A percentile compares a stretch with the other conserved stretches of the same genome.
Evolutionary conservation across 768 basidiomycete species (phyloP).

Genomic region (Termitomyces sp.): DNA sequence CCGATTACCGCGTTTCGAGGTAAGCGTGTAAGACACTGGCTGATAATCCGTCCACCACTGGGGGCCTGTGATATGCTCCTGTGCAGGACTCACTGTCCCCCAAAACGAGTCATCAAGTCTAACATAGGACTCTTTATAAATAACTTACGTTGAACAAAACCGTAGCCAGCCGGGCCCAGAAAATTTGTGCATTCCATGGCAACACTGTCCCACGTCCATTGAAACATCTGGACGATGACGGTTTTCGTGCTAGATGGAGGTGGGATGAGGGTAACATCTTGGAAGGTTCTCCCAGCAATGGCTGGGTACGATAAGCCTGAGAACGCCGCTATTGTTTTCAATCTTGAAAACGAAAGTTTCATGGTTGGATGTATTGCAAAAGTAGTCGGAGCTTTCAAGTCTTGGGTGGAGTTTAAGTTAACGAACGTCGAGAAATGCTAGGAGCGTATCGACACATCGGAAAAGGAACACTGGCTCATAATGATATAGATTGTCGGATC

Average conservation of each 20-base stretch:
- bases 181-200: slow-evolving; percentile 63
- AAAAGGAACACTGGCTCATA: background rate
- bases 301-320: slow-evolving; percentile 4
- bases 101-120: background rate
- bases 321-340: background rate
- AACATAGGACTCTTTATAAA: background rate
- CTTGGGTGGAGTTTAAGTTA: no score
- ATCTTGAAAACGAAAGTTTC: background rate
- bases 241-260: slow-evolving; percentile 30
- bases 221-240: slow-evolving; percentile 70
- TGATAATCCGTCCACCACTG: slow-evolving; percentile 80
- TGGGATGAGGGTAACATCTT: slow-evolving; percentile 3
- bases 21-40: slow-evolving; percentile 62
- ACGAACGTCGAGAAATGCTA: no score
- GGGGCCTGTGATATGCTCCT: slow-evolving; percentile 53
- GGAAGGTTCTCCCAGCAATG: slow-evolving; percentile 5
- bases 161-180: slow-evolving; percentile 67
- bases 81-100: slow-evolving; percentile 42
- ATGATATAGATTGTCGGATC: slow-evolving; percentile 4
- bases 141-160: slow-evolving; percentile 61
- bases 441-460: no score
- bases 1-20: slow-evolving; percentile 62
- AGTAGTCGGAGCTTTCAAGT: no score
- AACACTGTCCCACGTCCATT: slow-evolving; percentile 61
- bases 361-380: no score